These are phyloP conservation scores for Spirogloea muscicola DNA, from an alignment of 139 green algal genomes.

Conservation along the genomic window DNA sequence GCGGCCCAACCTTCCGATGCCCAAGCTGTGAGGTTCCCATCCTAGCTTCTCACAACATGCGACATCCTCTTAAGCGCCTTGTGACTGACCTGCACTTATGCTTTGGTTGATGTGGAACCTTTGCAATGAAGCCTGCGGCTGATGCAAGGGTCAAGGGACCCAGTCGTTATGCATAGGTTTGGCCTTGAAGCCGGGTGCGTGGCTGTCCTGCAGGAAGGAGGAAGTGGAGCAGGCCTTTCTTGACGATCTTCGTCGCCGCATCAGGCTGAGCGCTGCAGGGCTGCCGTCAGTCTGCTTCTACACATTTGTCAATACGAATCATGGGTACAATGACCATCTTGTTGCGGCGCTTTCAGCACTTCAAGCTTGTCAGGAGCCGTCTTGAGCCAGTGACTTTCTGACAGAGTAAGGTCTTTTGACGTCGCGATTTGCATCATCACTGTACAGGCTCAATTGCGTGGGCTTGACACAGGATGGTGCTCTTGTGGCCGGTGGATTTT, in stretches of 20 bases:
- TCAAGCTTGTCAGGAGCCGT: not conserved
- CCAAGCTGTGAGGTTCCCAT: too few relatives aligned
- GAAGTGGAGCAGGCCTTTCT: constrained; percentile 16
- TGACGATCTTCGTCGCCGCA: constrained; percentile 51
- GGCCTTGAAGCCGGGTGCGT: too few relatives aligned
- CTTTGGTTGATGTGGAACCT: too few relatives aligned
- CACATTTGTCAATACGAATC: constrained; percentile 85
- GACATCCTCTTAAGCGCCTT: too few relatives aligned
- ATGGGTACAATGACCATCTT: constrained; percentile 8
- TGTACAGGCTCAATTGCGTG: constrained; percentile 40
- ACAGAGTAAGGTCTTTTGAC: not conserved
- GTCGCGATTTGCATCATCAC: too few relatives aligned
- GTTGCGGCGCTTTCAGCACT: not conserved
- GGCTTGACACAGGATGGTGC: constrained; percentile 60
- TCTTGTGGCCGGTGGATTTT: constrained; percentile 74
- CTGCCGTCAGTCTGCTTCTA: constrained; percentile 80
- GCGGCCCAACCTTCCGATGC: too few relatives aligned
- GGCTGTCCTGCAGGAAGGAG: constrained; percentile 42
- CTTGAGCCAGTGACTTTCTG: not conserved
- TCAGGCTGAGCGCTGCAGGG: constrained; percentile 37
- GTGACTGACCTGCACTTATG: too few relatives aligned
- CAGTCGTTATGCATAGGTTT: too few relatives aligned
- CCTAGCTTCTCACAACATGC: too few relatives aligned
- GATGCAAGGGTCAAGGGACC: too few relatives aligned
- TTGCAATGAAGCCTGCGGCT: too few relatives aligned